These are phyloP conservation scores for Zea luxurians DNA, from an alignment of 176 grass and related monocot species.

Conservation along the genomic window DNA sequence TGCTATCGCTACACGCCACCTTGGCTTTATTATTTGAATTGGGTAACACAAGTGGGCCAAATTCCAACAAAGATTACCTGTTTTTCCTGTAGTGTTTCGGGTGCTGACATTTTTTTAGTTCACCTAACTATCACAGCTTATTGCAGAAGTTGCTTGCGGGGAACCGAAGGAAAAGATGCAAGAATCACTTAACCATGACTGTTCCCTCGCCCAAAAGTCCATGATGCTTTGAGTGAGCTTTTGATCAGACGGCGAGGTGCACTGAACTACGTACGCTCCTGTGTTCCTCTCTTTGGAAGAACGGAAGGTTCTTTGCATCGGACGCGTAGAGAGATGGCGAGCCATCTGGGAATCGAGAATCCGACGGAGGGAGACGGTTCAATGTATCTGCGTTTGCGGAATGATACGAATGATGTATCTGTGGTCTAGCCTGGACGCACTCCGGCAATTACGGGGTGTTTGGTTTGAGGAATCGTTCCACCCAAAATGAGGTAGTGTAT, in stretches of 20 bases:
- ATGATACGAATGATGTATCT: too few relatives aligned
- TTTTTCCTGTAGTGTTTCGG: too few relatives aligned
- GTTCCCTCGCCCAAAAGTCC: neutral
- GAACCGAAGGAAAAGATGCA: neutral
- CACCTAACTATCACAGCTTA: neutral
- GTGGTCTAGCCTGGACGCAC: neutral
- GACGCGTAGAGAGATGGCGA: neutral
- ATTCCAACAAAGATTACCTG: too few relatives aligned
- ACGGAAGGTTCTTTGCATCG: neutral
- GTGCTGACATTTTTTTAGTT: too few relatives aligned
- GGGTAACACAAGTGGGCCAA: too few relatives aligned
- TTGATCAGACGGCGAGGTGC: neutral
- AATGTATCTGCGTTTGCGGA: too few relatives aligned
- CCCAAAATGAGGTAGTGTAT: too few relatives aligned
- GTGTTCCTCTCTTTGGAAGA: neutral
- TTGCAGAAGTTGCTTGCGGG: neutral
- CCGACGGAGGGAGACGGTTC: too few relatives aligned
- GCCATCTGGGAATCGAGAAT: conserved; percentile 1
- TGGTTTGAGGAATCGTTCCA: too few relatives aligned
- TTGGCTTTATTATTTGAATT: too few relatives aligned
- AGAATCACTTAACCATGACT: neutral
- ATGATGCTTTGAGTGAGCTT: neutral
- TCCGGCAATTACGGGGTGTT: neutral
- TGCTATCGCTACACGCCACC: too few relatives aligned
- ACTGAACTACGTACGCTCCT: neutral